Base-by-base conservation (phyloP, 441 rosid species). In the Eutrema salsugineum region DNA sequence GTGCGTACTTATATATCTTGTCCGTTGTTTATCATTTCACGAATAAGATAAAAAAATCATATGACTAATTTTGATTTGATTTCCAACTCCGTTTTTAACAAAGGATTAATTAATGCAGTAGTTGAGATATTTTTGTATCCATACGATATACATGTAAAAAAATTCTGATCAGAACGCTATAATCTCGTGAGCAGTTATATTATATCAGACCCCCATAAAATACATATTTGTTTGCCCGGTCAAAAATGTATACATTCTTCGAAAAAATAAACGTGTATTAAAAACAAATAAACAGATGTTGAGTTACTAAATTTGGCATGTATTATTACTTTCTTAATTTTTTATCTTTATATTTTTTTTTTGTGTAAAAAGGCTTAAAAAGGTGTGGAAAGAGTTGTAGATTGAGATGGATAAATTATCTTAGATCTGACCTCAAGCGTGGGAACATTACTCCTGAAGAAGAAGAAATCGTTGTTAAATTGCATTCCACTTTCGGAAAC, bases 381-480 rank as follows among this genome's bases (percentile, higher is more conserved):
- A 88, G 98, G 75, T 93, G 98, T 38, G 98, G 97, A 22, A 93
- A 90, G 79, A 90, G 98, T 61, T 93, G 98, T 80, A 82, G 98
- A 72, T 71, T 93, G 71, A 77, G 96, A 76, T 92, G 98, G 98
- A 85, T 90, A 53, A 92, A 92, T 49, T 90, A 92, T 74, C 68
- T 92, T 72, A 83, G 85, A 82, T 54, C 81, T 5, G 95, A 88
- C 71, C 65, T 93, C 70, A 93, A 83, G 77, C 86, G 98, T 33
- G 97, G 98, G 30, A 87, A 85, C 53, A 83, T 93, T 38, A 75
- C 93, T 4, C 1, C 77, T 0, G 81, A 79, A 60, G 98, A 93
- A 70, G 94, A 90, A 58, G 88, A 84, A 10, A 42, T 78, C 59
- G 83, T 90, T 67, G 75, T 84, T 50, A 85, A 80, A 58, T 51